Evolutionary conservation across 805 yeast genomes (phyloP).

Genomic region (Yarrowia porcina): DNA sequence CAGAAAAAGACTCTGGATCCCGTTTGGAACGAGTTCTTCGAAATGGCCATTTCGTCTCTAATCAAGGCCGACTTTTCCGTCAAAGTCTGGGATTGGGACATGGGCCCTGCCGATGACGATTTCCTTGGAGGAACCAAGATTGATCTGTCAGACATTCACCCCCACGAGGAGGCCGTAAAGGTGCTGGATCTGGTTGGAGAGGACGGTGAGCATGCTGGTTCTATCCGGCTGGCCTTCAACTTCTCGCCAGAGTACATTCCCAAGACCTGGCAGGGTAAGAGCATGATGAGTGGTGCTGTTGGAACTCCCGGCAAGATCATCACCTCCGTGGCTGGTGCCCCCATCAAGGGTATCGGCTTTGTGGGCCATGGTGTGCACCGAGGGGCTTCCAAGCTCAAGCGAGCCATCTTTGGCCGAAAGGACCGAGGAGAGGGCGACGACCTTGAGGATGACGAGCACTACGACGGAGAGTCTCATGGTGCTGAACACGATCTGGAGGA

Average conservation of each 20-base stretch:
- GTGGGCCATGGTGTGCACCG: constrained; percentile 44
- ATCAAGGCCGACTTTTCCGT: constrained; percentile 56
- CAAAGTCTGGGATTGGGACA: constrained; percentile 84
- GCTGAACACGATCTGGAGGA: constrained; percentile 9
- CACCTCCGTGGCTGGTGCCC: constrained; percentile 50
- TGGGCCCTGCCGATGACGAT: constrained; percentile 85
- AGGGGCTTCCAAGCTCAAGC: constrained; percentile 28
- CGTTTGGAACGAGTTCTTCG: constrained; percentile 73
- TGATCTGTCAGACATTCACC: constrained; percentile 58
- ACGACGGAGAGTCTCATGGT: background rate
- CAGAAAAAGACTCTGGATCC: constrained; percentile 87
- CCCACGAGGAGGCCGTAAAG: constrained; percentile 50
- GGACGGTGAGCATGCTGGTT: constrained; percentile 53
- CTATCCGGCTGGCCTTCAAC: constrained; percentile 52
- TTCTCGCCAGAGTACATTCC: constrained; percentile 70
- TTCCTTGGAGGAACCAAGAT: constrained; percentile 63
- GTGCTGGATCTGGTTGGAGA: constrained; percentile 49
- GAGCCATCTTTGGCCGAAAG: constrained; percentile 34
- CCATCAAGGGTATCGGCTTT: constrained; percentile 50
- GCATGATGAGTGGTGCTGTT: constrained; percentile 30
- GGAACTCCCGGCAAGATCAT: constrained; percentile 42
- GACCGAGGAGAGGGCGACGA: constrained; percentile 11
- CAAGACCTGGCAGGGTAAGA: constrained; percentile 31
- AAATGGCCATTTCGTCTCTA: constrained; percentile 57
- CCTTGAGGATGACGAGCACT: background rate